Evolutionary conservation across 208 protist species (phyloP).

Genomic region (Vickermania spadyakhi): DNA sequence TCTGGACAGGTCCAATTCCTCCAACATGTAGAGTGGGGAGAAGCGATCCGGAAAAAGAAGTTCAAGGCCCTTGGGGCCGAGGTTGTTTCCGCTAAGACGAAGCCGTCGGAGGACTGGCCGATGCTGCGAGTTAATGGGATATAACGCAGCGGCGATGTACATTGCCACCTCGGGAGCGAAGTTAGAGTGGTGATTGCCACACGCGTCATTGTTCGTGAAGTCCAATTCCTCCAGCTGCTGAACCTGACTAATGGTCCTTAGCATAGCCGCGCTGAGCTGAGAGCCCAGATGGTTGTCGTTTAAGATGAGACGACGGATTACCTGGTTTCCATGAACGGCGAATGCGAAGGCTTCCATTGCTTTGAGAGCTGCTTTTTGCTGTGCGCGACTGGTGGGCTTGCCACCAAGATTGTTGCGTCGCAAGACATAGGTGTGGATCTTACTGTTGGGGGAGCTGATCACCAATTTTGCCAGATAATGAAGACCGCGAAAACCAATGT

Average conservation of each 20-base stretch:
- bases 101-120: slow-evolving; percentile 24
- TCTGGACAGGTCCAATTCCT: slow-evolving; percentile 19
- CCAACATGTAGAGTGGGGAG: slow-evolving; percentile 3
- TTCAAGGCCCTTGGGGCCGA: slow-evolving; percentile 28
- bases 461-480: slow-evolving; percentile 58
- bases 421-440: slow-evolving; percentile 52
- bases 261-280: slow-evolving; percentile 32
- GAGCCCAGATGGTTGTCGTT: slow-evolving; percentile 73
- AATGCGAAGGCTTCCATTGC: slow-evolving; percentile 36
- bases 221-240: slow-evolving; percentile 62
- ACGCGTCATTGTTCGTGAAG: slow-evolving; percentile 62
- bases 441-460: slow-evolving; percentile 19
- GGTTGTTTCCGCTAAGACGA: slow-evolving; percentile 58
- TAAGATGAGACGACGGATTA: slow-evolving; percentile 49
- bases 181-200: slow-evolving; percentile 33
- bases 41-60: slow-evolving; percentile 32
- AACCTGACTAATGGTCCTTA: slow-evolving; percentile 31
- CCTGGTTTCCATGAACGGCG: slow-evolving; percentile 32
- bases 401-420: slow-evolving; percentile 29
- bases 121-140: slow-evolving; percentile 4
- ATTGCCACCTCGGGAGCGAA: slow-evolving; percentile 35
- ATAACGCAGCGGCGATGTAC: slow-evolving; percentile 42
- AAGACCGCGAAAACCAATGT: slow-evolving; percentile 60
- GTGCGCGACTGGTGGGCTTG: slow-evolving; percentile 13
- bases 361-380: slow-evolving; percentile 16